Percentiles rank a stretch among this genome's conserved stretches.
Evolutionary conservation across 805 yeast species (phyloP).

Genomic region (Ogataea neopini): DNA sequence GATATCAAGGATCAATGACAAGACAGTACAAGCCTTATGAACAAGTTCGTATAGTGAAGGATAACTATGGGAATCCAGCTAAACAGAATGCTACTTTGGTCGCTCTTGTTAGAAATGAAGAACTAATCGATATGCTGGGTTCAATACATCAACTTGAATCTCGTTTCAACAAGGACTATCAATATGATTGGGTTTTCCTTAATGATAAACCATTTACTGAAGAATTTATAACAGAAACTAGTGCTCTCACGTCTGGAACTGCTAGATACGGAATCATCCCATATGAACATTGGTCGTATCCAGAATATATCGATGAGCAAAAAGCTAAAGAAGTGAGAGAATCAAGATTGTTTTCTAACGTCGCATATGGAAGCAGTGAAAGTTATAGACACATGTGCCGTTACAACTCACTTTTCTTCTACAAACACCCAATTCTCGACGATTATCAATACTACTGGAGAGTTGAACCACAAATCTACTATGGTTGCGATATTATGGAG

Average conservation of each 20-base stretch:
- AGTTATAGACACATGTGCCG: constrained; percentile 75
- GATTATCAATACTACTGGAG: constrained; percentile 64
- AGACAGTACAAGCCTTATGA: constrained; percentile 26
- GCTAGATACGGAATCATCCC: constrained; percentile 50
- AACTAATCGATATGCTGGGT: constrained; percentile 40
- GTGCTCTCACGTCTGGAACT: constrained; percentile 44
- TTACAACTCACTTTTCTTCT: constrained; percentile 51
- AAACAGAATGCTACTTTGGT: constrained; percentile 63
- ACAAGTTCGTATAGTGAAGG: constrained; percentile 24
- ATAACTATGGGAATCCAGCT: constrained; percentile 15
- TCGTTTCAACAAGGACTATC: constrained; percentile 39
- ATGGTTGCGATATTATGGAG: constrained; percentile 52
- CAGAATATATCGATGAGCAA: constrained; percentile 44
- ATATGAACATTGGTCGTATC: constrained; percentile 52
- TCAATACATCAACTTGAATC: constrained; percentile 43
- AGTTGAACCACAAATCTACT: constrained; percentile 56
- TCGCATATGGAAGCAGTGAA: constrained; percentile 64
- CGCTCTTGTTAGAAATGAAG: constrained; percentile 45
- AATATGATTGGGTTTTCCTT: constrained; percentile 49
- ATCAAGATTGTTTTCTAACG: constrained; percentile 35
- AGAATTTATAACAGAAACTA: constrained; percentile 42
- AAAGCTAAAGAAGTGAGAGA: constrained; percentile 40
- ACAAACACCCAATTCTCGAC: constrained; percentile 50
- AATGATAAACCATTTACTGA: constrained; percentile 49
- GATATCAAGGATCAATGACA: constrained; percentile 25